Percentiles rank a stretch among this genome's conserved stretches.
phyloP scores from a whole-genome alignment of 306 rosid species.

The Geum urbanum region DNA sequence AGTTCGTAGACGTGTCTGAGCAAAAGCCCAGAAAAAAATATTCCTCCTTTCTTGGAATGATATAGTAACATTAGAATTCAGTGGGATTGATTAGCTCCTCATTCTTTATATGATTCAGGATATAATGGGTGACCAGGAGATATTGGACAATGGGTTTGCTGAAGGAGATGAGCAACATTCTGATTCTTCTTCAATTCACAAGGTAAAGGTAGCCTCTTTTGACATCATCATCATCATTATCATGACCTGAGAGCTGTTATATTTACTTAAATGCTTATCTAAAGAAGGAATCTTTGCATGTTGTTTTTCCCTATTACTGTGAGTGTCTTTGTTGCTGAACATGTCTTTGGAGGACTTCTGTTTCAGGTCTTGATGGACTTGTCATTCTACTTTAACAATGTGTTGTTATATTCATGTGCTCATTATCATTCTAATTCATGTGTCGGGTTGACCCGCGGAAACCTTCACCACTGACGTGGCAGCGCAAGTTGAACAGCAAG shows the following conservation, averaged over 20 bases:
- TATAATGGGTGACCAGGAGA: conserved; percentile 30
- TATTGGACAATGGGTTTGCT: conserved; percentile 21
- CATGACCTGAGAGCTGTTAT: not conserved
- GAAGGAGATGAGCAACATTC: conserved; percentile 26
- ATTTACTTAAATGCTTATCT: not conserved
- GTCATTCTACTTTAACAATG: too few species aligned
- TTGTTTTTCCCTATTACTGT: not conserved
- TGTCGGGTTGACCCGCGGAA: too few species aligned
- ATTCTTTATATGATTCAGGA: conserved; percentile 26
- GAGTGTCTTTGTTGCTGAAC: conserved; percentile 3
- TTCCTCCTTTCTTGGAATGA: not conserved
- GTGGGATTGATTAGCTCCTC: not conserved
- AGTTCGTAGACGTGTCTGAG: not conserved
- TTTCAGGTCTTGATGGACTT: not conserved
- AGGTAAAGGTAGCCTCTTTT: conserved; percentile 52
- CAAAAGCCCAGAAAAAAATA: too few species aligned
- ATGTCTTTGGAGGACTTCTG: not conserved
- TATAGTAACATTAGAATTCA: not conserved
- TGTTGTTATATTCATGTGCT: too few species aligned
- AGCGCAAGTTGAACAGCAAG: too few species aligned
- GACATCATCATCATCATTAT: not conserved
- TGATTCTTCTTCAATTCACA: conserved; percentile 31
- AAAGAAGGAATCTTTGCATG: not conserved
- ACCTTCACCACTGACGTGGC: too few species aligned
- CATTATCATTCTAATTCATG: too few species aligned